Evolutionary conservation across 495 filamentous ascomycete species (phyloP).

Genomic region (Daldinia decipiens): DNA sequence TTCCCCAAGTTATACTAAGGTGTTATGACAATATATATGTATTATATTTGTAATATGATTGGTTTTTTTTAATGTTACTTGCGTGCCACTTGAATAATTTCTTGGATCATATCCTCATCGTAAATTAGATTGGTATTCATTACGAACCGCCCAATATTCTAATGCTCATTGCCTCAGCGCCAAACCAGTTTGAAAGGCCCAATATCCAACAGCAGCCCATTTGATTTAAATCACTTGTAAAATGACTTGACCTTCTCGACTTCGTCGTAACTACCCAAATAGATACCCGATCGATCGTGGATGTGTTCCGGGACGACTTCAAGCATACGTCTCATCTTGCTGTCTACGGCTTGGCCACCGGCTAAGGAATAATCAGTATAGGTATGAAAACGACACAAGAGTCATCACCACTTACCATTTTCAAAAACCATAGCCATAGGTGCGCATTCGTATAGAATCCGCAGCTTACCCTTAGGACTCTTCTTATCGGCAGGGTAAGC

Average conservation of each 20-base stretch:
- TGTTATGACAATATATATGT: background rate
- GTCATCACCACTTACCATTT: constrained; percentile 76
- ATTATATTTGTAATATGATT: background rate
- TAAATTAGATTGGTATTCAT: constrained; percentile 12
- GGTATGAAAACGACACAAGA: background rate
- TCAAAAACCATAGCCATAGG: constrained; percentile 99
- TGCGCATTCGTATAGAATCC: constrained; percentile 98
- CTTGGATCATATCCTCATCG: background rate
- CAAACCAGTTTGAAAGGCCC: constrained; percentile 9
- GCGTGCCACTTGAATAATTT: background rate
- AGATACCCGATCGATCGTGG: constrained; percentile 95
- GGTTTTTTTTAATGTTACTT: background rate
- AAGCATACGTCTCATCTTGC: constrained; percentile 88
- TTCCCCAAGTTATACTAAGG: constrained; percentile 66
- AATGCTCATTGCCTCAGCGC: constrained; percentile 24
- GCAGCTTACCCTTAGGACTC: constrained; percentile 96
- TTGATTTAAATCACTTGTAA: constrained; percentile 46
- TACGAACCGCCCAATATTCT: constrained; percentile 26
- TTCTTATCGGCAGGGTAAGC: constrained; percentile 98
- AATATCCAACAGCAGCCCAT: background rate
- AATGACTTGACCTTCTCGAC: constrained; percentile 91
- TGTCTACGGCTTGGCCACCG: constrained; percentile 90
- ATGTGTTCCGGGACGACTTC: constrained; percentile 91
- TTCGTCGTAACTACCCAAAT: constrained; percentile 93
- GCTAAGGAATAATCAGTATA: constrained; percentile 59